Percentiles rank a stretch among this genome's conserved stretches.
Evolutionary conservation across 257 asterid genomes (phyloP).

Genomic region (Przewalskia tangutica): DNA sequence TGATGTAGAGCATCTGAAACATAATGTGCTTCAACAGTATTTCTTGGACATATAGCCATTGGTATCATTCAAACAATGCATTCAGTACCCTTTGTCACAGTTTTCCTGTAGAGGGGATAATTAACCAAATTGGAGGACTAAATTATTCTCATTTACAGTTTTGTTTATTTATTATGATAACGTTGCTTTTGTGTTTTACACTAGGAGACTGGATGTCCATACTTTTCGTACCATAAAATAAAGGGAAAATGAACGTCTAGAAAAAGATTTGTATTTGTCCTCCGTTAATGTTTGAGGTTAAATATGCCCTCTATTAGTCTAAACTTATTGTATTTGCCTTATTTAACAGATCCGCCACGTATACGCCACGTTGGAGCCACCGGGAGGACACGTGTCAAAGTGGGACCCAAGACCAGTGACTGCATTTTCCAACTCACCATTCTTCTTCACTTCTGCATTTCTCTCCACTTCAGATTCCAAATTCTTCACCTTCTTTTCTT

Average conservation of each 20-base stretch:
- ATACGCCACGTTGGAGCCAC: no score
- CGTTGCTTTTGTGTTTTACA: background rate
- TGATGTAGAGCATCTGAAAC: background rate
- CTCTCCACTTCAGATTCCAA: slow-evolving; percentile 47
- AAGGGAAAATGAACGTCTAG: no score
- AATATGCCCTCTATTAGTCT: no score
- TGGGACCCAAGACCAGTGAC: no score
- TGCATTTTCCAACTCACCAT: no score
- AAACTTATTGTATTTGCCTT: no score
- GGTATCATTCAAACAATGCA: background rate
- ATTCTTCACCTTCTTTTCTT: slow-evolving; percentile 20
- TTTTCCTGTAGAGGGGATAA: background rate
- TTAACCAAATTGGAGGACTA: background rate
- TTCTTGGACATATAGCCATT: background rate
- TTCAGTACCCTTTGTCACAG: background rate
- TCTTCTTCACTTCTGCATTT: no score
- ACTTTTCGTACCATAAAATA: background rate
- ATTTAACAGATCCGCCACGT: no score
- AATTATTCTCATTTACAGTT: background rate
- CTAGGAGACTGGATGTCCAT: background rate
- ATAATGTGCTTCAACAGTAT: background rate
- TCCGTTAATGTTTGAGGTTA: no score
- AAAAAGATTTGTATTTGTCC: no score
- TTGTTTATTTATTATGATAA: background rate
- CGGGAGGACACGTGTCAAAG: no score